phyloP scores from a whole-genome alignment of 345 rosid genomes.

The Salix koriyanagi region DNA sequence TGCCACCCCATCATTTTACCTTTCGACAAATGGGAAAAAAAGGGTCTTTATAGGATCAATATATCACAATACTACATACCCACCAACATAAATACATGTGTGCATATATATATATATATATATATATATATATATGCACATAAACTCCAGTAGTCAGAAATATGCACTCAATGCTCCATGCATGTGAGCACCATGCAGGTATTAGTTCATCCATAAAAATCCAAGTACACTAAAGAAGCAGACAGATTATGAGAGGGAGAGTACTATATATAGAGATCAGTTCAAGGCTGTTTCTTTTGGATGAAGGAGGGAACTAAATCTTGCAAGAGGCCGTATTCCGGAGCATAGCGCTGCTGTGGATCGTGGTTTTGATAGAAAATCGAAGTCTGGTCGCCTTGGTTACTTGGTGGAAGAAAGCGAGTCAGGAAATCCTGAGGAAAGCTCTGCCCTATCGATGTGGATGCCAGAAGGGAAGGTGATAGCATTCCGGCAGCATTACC shows the following conservation, averaged over 20 bases:
- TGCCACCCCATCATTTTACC: neutral
- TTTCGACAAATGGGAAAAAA: neutral
- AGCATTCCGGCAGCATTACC: constrained; percentile 51
- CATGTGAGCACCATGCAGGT: neutral
- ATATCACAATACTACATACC: neutral
- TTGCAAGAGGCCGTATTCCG: constrained; percentile 35
- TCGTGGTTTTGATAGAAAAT: constrained; percentile 11
- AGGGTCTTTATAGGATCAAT: neutral
- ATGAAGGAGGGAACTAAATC: constrained; percentile 32
- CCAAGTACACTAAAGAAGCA: neutral
- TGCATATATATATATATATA: no score
- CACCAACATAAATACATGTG: no score
- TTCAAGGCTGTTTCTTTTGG: constrained; percentile 27
- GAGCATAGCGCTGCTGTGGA: neutral
- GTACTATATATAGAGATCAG: no score
- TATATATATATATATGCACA: neutral
- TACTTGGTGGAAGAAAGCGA: constrained; percentile 21
- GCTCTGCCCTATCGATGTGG: constrained; percentile 13
- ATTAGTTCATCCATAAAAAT: neutral
- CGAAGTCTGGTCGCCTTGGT: constrained; percentile 4
- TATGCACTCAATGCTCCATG: neutral
- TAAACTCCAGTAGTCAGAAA: neutral
- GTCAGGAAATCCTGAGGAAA: constrained; percentile 17
- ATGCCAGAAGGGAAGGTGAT: constrained; percentile 25
- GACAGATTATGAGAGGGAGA: neutral